Conservation (phyloP, 2,329 filamentous ascomycete species). For the Orbilia brochopaga region DNA sequence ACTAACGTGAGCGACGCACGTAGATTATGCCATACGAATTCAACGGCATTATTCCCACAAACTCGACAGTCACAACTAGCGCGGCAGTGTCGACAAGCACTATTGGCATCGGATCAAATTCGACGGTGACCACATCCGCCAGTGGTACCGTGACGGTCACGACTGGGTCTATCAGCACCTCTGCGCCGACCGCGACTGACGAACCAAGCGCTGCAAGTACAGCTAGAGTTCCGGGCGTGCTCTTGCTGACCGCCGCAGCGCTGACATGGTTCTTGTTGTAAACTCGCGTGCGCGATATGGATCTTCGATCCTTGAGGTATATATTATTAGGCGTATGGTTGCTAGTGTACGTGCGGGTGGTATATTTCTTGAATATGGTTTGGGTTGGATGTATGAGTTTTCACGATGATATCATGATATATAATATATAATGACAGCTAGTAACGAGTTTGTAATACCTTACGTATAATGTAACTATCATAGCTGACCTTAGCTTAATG, state of each 20-base stretch:
- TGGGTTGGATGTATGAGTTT: no score
- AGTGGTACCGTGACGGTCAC: neutral
- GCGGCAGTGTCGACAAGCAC: constrained; percentile 18
- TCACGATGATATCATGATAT: no score
- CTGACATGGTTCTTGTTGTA: constrained; percentile 18
- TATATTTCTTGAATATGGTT: no score
- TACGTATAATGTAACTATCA: no score
- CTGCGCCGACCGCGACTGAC: constrained; percentile 6
- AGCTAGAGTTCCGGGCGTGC: constrained; percentile 2
- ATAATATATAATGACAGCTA: no score
- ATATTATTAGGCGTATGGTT: no score
- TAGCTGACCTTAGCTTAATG: no score
- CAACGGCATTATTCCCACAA: constrained; percentile 23
- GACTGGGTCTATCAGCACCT: constrained; percentile 9
- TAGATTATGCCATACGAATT: constrained; percentile 45
- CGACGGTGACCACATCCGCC: neutral
- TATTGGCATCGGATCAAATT: neutral
- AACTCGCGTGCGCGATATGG: no score
- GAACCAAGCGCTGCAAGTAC: constrained; percentile 17
- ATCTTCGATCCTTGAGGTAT: no score
- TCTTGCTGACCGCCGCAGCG: constrained; percentile 6
- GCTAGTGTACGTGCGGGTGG: no score
- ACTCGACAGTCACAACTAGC: constrained; percentile 2
- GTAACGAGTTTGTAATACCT: no score
- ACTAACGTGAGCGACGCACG: neutral